These are phyloP conservation scores for Themeda triandra DNA, from an alignment of 176 grass and related monocot genomes.

Conservation along the genomic window DNA sequence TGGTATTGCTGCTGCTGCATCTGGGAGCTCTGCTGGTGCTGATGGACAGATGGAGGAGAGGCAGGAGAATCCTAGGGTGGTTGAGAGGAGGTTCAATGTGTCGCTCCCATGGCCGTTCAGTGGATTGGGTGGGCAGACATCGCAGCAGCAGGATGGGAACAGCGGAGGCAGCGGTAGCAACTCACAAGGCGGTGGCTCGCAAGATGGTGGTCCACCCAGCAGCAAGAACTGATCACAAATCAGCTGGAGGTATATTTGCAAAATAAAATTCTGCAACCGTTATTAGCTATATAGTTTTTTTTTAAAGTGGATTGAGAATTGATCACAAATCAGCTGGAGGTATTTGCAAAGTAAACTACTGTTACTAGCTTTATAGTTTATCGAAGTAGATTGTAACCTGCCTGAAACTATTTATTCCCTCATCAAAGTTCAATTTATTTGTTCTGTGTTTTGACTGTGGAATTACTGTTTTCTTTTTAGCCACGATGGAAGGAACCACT, in stretches of 20 bases:
- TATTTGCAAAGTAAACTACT: conserved; percentile 20
- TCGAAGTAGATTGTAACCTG: not conserved
- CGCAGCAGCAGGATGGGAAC: conserved; percentile 49
- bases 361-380: not conserved
- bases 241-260: conserved; percentile 34
- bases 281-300: no score
- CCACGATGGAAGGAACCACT: not conserved
- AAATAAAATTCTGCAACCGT: no score
- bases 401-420: not conserved
- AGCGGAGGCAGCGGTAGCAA: conserved; percentile 41
- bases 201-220: conserved; percentile 29
- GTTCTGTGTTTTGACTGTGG: not conserved
- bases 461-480: not conserved
- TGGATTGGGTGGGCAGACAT: conserved; percentile 48
- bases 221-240: conserved; percentile 49
- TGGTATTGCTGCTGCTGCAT: not conserved
- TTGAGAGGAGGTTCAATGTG: conserved; percentile 64
- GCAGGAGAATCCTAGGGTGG: conserved; percentile 31
- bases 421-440: not conserved
- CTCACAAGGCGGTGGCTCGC: conserved; percentile 37
- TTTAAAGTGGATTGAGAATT: conserved; percentile 9
- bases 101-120: conserved; percentile 66
- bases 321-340: conserved; percentile 32
- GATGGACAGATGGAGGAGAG: conserved; percentile 10
- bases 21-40: conserved; percentile 36